Evolutionary conservation across 2,329 filamentous ascomycete genomes (phyloP).

Genomic region (Penicillium sp.): DNA sequence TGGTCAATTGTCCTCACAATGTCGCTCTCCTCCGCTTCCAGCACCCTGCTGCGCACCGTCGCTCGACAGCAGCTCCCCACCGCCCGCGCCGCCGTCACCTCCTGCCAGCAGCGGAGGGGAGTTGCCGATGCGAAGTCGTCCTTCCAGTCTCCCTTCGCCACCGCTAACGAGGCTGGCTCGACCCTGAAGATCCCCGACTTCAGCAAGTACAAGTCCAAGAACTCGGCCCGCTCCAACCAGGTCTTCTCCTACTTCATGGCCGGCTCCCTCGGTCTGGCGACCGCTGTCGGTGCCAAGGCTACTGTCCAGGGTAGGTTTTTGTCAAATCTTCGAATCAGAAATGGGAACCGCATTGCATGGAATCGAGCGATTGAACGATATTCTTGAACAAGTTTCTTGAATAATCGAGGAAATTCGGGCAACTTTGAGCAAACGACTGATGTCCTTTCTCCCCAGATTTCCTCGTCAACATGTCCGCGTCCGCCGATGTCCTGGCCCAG

Average conservation of each 20-base stretch:
- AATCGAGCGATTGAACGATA: neutral
- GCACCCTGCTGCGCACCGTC: conserved; percentile 63
- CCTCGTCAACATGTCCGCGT: conserved; percentile 99
- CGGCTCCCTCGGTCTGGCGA: conserved; percentile 86
- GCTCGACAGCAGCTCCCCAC: conserved; percentile 48
- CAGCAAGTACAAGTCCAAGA: conserved; percentile 76
- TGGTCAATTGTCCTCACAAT: conserved; percentile 34
- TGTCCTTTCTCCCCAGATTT: conserved; percentile 67
- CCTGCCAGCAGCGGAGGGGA: conserved; percentile 44
- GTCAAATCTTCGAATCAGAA: conserved; percentile 2
- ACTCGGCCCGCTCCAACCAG: conserved; percentile 69
- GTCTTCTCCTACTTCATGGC: conserved; percentile 99
- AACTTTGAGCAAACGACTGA: conserved; percentile 21
- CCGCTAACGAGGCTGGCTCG: conserved; percentile 43
- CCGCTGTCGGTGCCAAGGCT: conserved; percentile 91
- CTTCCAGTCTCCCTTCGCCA: conserved; percentile 58
- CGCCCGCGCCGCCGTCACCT: conserved; percentile 41
- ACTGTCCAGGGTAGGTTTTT: conserved; percentile 84
- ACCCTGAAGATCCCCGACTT: conserved; percentile 82
- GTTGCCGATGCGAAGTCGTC: conserved; percentile 42
- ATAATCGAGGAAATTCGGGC: neutral
- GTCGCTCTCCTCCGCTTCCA: conserved; percentile 64
- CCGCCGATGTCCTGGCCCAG: conserved; percentile 96
- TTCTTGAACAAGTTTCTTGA: conserved; percentile 4
- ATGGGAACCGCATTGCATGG: neutral